phyloP scores from a whole-genome alignment of 2,329 filamentous ascomycete genomes.

The Pseudogymnoascus sp. region DNA sequence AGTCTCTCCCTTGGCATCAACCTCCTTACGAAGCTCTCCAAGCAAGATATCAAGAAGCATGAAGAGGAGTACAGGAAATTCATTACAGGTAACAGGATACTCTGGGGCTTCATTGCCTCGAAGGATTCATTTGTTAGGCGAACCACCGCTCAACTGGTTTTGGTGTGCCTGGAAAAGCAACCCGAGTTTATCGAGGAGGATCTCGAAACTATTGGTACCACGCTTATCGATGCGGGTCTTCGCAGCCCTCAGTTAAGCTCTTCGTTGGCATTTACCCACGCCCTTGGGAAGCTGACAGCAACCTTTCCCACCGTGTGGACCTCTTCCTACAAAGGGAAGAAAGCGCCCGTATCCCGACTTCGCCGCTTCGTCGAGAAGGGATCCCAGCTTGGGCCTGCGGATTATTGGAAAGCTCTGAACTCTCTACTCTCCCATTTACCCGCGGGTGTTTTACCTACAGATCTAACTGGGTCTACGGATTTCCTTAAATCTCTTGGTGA shows the following conservation, averaged over 20 bases:
- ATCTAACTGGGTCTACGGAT: slow-evolving; percentile 47
- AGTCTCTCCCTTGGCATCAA: slow-evolving; percentile 49
- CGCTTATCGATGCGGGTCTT: slow-evolving; percentile 66
- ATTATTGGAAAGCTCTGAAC: slow-evolving; percentile 66
- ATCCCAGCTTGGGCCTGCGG: slow-evolving; percentile 66
- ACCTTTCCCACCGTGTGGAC: slow-evolving; percentile 68
- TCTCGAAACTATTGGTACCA: slow-evolving; percentile 44
- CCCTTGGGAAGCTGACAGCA: slow-evolving; percentile 59
- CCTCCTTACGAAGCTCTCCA: slow-evolving; percentile 43
- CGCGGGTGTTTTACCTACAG: slow-evolving; percentile 44
- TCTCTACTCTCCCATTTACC: slow-evolving; percentile 54
- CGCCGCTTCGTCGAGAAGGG: slow-evolving; percentile 72
- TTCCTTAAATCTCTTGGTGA: slow-evolving; percentile 61
- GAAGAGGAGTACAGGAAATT: slow-evolving; percentile 57
- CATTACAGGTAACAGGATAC: slow-evolving; percentile 52
- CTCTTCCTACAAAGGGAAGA: slow-evolving; percentile 46
- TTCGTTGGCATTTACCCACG: slow-evolving; percentile 60
- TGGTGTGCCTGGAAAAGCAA: slow-evolving; percentile 40
- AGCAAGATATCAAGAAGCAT: slow-evolving; percentile 51
- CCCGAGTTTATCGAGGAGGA: slow-evolving; percentile 42
- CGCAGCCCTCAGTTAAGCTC: slow-evolving; percentile 68
- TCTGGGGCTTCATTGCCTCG: slow-evolving; percentile 61
- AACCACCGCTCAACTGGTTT: slow-evolving; percentile 45
- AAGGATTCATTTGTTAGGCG: slow-evolving; percentile 49
- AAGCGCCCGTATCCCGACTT: slow-evolving; percentile 49